phyloP scores from a whole-genome alignment of 1,284 basidiomycete genomes.

The Leccinum colubrinum region DNA sequence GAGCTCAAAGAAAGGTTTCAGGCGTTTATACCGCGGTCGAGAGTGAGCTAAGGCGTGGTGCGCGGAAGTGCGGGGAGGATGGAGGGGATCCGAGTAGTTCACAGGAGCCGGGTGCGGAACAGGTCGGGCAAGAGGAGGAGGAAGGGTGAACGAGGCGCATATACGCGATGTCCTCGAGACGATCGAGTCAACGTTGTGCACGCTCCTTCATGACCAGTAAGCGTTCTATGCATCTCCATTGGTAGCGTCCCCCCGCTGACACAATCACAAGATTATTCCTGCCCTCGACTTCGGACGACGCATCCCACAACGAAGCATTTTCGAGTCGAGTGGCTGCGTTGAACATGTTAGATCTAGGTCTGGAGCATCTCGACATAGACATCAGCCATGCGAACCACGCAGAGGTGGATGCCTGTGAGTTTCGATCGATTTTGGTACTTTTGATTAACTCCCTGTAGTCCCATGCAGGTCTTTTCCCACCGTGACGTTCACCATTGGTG shows the following conservation, averaged over 20 bases:
- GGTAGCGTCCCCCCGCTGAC: background rate
- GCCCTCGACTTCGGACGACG: conserved; percentile 71
- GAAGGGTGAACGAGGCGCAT: conserved; percentile 34
- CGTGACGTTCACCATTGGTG: too few species aligned
- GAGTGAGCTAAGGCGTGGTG: conserved; percentile 42
- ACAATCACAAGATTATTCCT: conserved; percentile 51
- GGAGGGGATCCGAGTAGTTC: conserved; percentile 9
- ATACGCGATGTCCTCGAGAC: conserved; percentile 62
- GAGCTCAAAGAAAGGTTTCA: conserved; percentile 64
- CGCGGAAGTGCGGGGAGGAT: conserved; percentile 17
- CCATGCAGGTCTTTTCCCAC: too few species aligned
- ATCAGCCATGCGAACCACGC: too few species aligned
- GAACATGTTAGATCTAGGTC: conserved; percentile 22
- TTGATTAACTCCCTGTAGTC: too few species aligned
- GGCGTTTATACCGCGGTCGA: conserved; percentile 64
- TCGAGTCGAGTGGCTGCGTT: conserved; percentile 87
- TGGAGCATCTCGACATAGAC: conserved; percentile 82
- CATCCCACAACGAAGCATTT: conserved; percentile 84
- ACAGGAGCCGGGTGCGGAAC: conserved; percentile 12
- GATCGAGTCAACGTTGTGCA: conserved; percentile 70
- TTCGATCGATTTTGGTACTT: too few species aligned
- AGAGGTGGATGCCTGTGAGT: too few species aligned
- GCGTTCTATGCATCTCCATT: background rate
- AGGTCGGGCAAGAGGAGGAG: conserved; percentile 23
- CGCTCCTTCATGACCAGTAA: conserved; percentile 36